Percentiles rank a stretch among this genome's conserved stretches.
Evolutionary conservation across 139 green algal species (phyloP).

Genomic region (Pleodorina starrii): DNA sequence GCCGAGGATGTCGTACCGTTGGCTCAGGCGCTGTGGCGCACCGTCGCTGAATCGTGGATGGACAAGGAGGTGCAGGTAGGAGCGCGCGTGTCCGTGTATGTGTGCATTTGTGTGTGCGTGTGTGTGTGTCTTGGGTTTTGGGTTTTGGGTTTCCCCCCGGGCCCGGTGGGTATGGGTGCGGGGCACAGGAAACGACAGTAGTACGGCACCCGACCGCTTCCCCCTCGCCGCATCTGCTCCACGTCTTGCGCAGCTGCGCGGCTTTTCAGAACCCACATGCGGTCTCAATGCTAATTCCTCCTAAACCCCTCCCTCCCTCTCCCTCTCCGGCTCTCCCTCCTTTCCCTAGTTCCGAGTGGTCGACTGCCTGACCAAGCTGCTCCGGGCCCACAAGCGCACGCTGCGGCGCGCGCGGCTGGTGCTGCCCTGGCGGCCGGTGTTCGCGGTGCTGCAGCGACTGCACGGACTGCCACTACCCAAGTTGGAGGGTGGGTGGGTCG

Average conservation of each 20-base stretch:
- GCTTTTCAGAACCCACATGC: too few species aligned
- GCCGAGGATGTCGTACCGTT: slow-evolving; percentile 41
- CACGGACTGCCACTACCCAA: slow-evolving; percentile 21
- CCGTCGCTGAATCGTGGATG: slow-evolving; percentile 52
- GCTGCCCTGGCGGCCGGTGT: slow-evolving; percentile 78
- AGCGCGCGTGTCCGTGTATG: too few species aligned
- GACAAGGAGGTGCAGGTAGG: slow-evolving; percentile 66
- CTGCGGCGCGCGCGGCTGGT: slow-evolving; percentile 54
- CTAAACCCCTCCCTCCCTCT: neutral
- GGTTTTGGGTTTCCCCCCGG: too few species aligned
- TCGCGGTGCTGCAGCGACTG: slow-evolving; percentile 55
- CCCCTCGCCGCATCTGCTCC: too few species aligned
- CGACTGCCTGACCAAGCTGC: slow-evolving; percentile 58
- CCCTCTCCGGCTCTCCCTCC: neutral
- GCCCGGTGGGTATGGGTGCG: too few species aligned
- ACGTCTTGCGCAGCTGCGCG: too few species aligned
- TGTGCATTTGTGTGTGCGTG: too few species aligned
- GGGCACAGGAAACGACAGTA: too few species aligned
- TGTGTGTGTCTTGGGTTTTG: too few species aligned
- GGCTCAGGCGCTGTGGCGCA: slow-evolving; percentile 61
- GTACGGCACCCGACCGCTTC: too few species aligned
- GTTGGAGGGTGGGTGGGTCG: slow-evolving; percentile 4
- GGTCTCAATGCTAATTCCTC: too few species aligned
- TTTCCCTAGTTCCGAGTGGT: slow-evolving; percentile 62
- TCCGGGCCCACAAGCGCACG: slow-evolving; percentile 63